Base-by-base conservation (phyloP, 2,329 filamentous ascomycete species). In the Fonsecaea pedrosoi region DNA sequence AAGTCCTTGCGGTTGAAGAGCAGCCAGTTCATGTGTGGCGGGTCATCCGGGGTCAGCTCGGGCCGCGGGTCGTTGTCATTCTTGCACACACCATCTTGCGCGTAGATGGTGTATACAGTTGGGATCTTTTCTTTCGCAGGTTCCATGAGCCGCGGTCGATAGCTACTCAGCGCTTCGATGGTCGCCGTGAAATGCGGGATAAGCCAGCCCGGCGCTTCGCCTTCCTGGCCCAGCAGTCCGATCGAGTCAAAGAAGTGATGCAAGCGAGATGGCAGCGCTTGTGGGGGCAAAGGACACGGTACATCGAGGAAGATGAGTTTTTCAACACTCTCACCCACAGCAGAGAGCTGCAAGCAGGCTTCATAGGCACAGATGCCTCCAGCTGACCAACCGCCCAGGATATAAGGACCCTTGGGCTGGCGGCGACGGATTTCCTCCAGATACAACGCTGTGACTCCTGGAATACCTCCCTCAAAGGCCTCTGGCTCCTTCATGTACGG, bases 331-430 rank as follows among this genome's bases (percentile, higher is more conserved):
- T 90, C 85, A 15, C 85, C 85, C 2, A 82, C 82, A 68, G 83
- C 82, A 65, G 82, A 83, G 15, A 91, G 82, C 69, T 89, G 85
- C 62, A 84, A 84, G 70, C 87, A 84, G 9, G 88, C 87, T 71
- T 90, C 87, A 73, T 86, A 92, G 50, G 90, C 89, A 66, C 89
- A 88, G 56, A 92, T 89, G 40, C 90, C 90, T 32, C 90, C 91
- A 1, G 89, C 90, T n/a, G 87, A 91, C 90, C 90, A 93, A 30
- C 91, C 91, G 15, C 87, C 85, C 0, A 92, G 78, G 59, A 84
- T 83, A 77, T 91, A 92, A 0, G 89, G 88, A 0, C 82, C 81
- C 12, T 77, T 76, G 4, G 82, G 79, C 69, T 85, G 81, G 30
- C 82, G 77, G n/a, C 79, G 79, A 3, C 78, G 79, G 38, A 85